Conservation (phyloP, 495 filamentous ascomycete genomes). For the Oleoguttula mirabilis region DNA sequence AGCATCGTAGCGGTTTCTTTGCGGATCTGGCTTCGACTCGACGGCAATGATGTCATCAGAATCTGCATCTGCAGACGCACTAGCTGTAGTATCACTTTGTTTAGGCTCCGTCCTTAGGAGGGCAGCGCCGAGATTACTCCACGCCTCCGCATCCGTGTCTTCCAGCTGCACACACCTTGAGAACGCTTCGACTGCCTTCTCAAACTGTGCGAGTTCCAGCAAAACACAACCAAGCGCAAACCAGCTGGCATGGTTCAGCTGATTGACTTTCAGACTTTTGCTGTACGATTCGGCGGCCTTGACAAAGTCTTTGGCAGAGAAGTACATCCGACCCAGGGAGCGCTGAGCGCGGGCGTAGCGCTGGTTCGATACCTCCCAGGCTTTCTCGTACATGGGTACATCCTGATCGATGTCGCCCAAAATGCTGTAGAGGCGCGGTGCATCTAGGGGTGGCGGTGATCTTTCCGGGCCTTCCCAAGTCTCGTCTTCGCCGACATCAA, state of each 20-base stretch:
- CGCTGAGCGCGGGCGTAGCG: constrained; percentile 81
- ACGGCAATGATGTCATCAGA: constrained; percentile 22
- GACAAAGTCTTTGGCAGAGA: constrained; percentile 48
- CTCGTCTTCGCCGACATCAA: constrained; percentile 36
- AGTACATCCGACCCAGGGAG: constrained; percentile 67
- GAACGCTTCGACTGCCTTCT: constrained; percentile 78
- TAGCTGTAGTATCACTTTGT: neutral
- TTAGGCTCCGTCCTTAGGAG: constrained; percentile 37
- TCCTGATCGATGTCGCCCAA: constrained; percentile 78
- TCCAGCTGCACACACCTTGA: constrained; percentile 66
- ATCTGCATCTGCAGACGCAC: constrained; percentile 17
- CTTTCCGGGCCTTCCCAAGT: constrained; percentile 43
- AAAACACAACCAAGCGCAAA: constrained; percentile 80
- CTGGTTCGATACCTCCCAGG: constrained; percentile 73
- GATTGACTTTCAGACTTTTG: constrained; percentile 63
- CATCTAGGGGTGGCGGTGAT: constrained; percentile 61
- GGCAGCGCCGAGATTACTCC: constrained; percentile 86
- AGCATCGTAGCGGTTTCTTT: constrained; percentile 57
- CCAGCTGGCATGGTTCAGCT: constrained; percentile 73
- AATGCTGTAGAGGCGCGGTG: constrained; percentile 84
- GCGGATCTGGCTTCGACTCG: constrained; percentile 26
- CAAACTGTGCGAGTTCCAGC: constrained; percentile 61
- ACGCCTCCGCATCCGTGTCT: constrained; percentile 79
- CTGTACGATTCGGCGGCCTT: constrained; percentile 66
- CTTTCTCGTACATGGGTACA: constrained; percentile 61